Evolutionary conservation across 306 rosid genomes (phyloP).

Genomic region (Mimosa bimucronata): DNA sequence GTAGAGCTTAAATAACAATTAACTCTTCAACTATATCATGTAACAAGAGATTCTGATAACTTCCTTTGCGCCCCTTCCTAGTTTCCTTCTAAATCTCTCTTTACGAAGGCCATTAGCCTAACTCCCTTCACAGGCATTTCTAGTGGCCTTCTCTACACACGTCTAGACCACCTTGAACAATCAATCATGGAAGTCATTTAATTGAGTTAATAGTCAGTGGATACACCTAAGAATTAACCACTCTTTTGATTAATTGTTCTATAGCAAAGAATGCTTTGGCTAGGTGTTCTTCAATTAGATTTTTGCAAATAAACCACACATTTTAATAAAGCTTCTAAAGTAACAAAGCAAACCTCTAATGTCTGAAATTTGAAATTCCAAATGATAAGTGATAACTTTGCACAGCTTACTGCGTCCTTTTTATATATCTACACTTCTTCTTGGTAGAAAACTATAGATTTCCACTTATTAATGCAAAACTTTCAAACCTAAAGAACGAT

Average conservation of each 20-base stretch:
- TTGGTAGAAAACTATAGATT: not conserved
- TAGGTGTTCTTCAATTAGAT: not conserved
- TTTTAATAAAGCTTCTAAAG: not conserved
- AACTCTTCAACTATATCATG: not conserved
- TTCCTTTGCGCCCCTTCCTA: not conserved
- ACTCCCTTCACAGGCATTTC: not conserved
- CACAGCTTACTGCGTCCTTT: not conserved
- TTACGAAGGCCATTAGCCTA: not conserved
- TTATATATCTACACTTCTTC: not conserved
- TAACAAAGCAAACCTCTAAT: constrained; percentile 1
- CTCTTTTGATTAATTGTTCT: not conserved
- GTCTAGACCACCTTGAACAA: not conserved
- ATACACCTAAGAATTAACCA: not conserved
- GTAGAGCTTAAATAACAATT: not conserved
- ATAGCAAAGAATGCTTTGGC: not conserved
- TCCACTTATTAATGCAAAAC: not conserved
- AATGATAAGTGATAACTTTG: not conserved
- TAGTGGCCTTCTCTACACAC: not conserved
- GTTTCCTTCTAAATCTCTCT: not conserved
- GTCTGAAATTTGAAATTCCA: not conserved
- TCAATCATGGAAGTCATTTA: not conserved
- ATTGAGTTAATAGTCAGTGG: not conserved
- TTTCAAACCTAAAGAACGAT: not conserved
- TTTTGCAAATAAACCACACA: not conserved
- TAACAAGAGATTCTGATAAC: not conserved